These are phyloP conservation scores for Penicillium samsonianum DNA, from an alignment of 495 filamentous ascomycete species.

Conservation along the genomic window DNA sequence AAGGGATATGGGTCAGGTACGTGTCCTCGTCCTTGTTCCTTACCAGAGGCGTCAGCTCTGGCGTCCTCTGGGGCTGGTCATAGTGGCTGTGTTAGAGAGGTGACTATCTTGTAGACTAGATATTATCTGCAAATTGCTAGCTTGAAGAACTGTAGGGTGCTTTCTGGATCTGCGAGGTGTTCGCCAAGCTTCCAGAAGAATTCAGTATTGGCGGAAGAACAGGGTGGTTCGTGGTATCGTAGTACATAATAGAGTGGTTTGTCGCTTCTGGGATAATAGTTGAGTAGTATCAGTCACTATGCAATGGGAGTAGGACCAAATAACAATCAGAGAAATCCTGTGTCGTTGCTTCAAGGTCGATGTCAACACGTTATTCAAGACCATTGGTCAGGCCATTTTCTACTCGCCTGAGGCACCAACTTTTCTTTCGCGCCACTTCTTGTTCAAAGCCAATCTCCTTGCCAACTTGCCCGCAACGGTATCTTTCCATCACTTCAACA, in stretches of 20 bases:
- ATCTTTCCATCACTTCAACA: constrained; percentile 3
- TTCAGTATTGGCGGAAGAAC: constrained; percentile 16
- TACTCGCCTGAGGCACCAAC: constrained; percentile 8
- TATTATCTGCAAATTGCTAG: background rate
- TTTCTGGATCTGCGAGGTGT: background rate
- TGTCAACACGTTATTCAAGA: constrained; percentile 6
- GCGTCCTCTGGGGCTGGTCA: background rate
- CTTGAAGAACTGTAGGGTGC: background rate
- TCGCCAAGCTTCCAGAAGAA: constrained; percentile 8
- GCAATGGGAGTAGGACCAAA: background rate
- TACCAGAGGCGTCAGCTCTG: background rate
- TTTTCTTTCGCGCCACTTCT: constrained; percentile 8
- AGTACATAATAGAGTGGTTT: background rate
- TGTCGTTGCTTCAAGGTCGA: constrained; percentile 8
- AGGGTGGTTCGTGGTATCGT: constrained; percentile 6
- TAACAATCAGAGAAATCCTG: background rate
- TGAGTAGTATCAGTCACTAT: background rate
- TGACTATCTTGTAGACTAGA: background rate
- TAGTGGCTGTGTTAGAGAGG: background rate
- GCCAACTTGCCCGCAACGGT: background rate
- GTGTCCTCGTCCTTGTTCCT: constrained; percentile 17
- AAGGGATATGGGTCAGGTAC: constrained; percentile 36
- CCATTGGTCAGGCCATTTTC: background rate
- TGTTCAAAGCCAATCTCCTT: constrained; percentile 8
- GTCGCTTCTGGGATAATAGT: background rate